Percentiles rank a stretch among this genome's conserved stretches.
These are phyloP conservation scores for Tilletia indica DNA, from an alignment of 1,284 basidiomycete species.

Conservation along the genomic window DNA sequence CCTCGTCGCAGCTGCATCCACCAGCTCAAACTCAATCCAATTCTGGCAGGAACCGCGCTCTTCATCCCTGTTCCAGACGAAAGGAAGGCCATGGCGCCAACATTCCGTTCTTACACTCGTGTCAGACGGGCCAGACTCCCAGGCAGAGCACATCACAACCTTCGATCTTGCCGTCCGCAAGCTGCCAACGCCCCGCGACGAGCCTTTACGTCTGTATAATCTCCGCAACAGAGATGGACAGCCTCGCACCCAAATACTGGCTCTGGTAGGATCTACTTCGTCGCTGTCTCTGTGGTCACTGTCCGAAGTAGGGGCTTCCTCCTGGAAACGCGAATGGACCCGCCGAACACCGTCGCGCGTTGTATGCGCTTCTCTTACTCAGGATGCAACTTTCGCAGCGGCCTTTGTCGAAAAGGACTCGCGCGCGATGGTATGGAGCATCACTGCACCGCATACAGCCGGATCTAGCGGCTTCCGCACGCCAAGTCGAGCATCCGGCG, in stretches of 20 bases:
- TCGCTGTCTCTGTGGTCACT: slow-evolving; percentile 13
- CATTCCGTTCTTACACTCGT: not conserved
- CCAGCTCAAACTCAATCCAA: not conserved
- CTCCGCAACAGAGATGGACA: not conserved
- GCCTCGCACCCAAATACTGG: not conserved
- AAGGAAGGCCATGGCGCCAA: not conserved
- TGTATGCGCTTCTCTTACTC: not conserved
- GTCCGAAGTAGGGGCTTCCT: not conserved
- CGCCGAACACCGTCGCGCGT: not conserved
- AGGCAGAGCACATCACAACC: not conserved
- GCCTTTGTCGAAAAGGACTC: not conserved
- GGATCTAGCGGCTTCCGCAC: slow-evolving; percentile 11
- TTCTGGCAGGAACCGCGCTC: slow-evolving; percentile 16
- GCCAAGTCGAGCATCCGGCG: not conserved
- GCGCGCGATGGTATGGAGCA: slow-evolving; percentile 14
- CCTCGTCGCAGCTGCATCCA: slow-evolving; percentile 4
- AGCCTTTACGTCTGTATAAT: not conserved
- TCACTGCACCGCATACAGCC: not conserved
- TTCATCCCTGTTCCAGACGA: not conserved
- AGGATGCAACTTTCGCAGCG: not conserved
- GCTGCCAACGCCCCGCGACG: not conserved
- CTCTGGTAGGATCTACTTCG: not conserved
- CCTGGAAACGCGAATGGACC: slow-evolving; percentile 8
- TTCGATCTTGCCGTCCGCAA: slow-evolving; percentile 16
- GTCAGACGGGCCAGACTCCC: not conserved